phyloP scores from a whole-genome alignment of 2,329 filamentous ascomycete species.

The Cladorrhinum sp. region DNA sequence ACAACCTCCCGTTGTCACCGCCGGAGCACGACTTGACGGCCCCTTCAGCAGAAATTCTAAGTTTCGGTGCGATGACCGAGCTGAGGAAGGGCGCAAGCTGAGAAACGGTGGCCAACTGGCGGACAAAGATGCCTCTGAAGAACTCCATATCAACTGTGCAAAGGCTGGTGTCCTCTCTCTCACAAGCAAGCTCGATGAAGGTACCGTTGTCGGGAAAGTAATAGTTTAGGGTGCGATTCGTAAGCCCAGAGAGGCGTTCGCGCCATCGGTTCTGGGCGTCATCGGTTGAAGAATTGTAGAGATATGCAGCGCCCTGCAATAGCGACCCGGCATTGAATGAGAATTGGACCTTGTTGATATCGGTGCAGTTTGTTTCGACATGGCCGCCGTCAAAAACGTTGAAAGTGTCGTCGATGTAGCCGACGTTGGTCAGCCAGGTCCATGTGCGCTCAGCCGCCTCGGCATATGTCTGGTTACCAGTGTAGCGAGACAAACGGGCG shows the following conservation, averaged over 20 bases:
- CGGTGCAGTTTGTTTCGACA: conserved; percentile 49
- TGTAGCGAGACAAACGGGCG: conserved; percentile 56
- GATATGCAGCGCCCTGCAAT: conserved; percentile 55
- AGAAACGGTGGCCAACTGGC: conserved; percentile 46
- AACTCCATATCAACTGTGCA: conserved; percentile 57
- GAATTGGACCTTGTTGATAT: conserved; percentile 54
- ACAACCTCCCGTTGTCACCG: conserved; percentile 36
- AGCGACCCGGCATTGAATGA: conserved; percentile 58
- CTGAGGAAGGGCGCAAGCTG: conserved; percentile 48
- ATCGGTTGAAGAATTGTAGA: conserved; percentile 58
- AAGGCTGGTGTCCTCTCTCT: conserved; percentile 39
- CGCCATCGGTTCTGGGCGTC: conserved; percentile 47
- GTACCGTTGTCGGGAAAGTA: conserved; percentile 32
- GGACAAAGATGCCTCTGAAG: conserved; percentile 54
- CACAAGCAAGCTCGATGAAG: conserved; percentile 49
- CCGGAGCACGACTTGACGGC: conserved; percentile 47
- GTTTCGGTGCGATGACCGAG: conserved; percentile 41
- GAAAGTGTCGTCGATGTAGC: conserved; percentile 37
- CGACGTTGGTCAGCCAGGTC: conserved; percentile 43
- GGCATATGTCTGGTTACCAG: conserved; percentile 48
- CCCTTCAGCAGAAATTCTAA: conserved; percentile 44
- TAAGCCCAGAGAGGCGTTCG: conserved; percentile 43
- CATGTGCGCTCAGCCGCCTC: conserved; percentile 50
- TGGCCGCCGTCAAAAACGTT: conserved; percentile 58
- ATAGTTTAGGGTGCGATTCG: conserved; percentile 33